Base-by-base conservation (phyloP, 2,329 filamentous ascomycete species). In the Aspergillus puulaauensis region DNA sequence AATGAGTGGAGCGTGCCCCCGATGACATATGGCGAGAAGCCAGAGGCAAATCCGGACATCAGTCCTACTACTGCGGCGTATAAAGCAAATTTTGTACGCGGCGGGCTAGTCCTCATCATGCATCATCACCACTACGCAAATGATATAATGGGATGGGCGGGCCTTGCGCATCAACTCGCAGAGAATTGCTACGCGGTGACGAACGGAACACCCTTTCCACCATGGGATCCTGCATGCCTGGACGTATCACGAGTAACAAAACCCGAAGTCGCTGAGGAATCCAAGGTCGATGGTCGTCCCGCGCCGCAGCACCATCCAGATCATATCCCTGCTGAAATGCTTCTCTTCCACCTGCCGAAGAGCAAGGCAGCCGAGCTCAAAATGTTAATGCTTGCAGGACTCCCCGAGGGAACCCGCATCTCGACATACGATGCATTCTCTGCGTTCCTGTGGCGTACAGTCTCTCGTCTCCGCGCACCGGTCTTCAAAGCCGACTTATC, bases 301-400 rank as follows among this genome's bases (percentile, higher is more conserved):
- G 41, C 54, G 3, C 60, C 63, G 1, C 17, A 54, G 17, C 57
- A 51, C 0, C 63, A 64, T 17, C 56, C 57, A 2, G 63, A 50
- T 2, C 62, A 66, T 15, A 17, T n/a, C 53, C 44, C 46, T 6
- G 44, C 46, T 15, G 57, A 7, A 54, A 60, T 41, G 69, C 66
- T 78, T 0, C 68, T 80, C 1, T 79, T 80, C 57, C 78, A 80
- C 52, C 66, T 80, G 0, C 75, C 78, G 3, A 74, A 73, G 60
- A 79, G 77, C 64, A 80, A 79, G 56, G 74, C 74, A 0, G 71
- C 71, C 0, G 62, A 72, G 49, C 63, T 81, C 4, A 80, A 80
- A 58, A 62, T 59, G 11, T 4, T 4, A 31, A 31, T 31, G 9
- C 65, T 73, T 1, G 76, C 76, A 0, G 64, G 49, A 1, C 73